Evolutionary conservation across 2,329 filamentous ascomycete genomes (phyloP).

Genomic region (Xylaria sp.): DNA sequence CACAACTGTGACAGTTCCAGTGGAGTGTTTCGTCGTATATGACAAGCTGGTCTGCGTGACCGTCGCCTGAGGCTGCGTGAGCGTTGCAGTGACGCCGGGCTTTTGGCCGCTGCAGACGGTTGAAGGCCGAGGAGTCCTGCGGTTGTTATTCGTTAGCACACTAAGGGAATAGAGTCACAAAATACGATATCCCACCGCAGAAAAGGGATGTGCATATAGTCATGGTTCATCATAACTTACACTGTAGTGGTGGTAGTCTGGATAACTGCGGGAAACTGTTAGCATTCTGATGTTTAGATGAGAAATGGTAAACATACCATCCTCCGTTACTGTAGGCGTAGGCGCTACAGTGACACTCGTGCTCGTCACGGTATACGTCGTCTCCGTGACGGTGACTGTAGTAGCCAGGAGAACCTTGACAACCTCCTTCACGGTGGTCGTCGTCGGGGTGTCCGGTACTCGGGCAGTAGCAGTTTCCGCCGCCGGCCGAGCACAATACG

Average conservation of each 20-base stretch:
- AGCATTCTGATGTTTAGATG: constrained; percentile 14
- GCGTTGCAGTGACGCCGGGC: constrained; percentile 48
- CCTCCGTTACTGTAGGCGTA: constrained; percentile 51
- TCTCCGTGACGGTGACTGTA: constrained; percentile 54
- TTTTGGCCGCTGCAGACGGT: constrained; percentile 49
- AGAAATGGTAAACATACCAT: constrained; percentile 41
- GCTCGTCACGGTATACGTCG: constrained; percentile 46
- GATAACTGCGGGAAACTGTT: constrained; percentile 43
- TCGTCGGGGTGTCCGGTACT: constrained; percentile 29
- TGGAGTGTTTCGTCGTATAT: constrained; percentile 51
- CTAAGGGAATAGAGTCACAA: no score
- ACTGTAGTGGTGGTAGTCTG: constrained; percentile 50
- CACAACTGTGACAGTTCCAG: constrained; percentile 53
- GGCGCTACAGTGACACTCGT: constrained; percentile 50
- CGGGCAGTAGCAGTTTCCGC: constrained; percentile 14
- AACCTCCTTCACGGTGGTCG: background rate
- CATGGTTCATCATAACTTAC: constrained; percentile 39
- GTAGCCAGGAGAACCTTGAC: constrained; percentile 47
- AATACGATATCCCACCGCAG: background rate
- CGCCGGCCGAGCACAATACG: constrained; percentile 7
- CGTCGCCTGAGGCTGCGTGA: constrained; percentile 46
- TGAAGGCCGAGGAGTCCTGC: constrained; percentile 50
- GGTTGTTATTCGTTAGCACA: background rate
- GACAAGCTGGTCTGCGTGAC: constrained; percentile 52
- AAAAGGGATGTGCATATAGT: background rate